Conservation (phyloP, 176 grass and related monocot species). For the Bolboschoenus planiculmis region DNA sequence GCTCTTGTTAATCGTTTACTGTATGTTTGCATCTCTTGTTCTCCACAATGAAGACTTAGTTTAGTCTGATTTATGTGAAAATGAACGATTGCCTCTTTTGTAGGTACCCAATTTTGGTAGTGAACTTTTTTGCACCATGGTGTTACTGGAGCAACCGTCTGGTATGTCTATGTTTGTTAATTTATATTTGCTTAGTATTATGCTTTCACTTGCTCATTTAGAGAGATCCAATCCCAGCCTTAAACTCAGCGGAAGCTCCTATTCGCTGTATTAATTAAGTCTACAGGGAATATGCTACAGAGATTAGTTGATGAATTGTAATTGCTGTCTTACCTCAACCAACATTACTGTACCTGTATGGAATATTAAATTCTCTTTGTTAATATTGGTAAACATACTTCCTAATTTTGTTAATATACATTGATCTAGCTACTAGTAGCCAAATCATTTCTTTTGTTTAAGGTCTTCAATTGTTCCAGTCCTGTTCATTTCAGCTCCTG, state of each 20-base stretch:
- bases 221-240: too few species aligned
- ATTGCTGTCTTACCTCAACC: too few species aligned
- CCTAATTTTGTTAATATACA: not conserved
- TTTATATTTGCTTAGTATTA: not conserved
- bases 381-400: not conserved
- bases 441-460: not conserved
- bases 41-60: not conserved
- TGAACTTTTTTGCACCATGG: slow-evolving; percentile 99
- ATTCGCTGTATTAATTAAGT: too few species aligned
- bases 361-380: too few species aligned
- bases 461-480: not conserved
- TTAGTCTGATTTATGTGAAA: not conserved
- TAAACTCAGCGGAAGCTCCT: too few species aligned
- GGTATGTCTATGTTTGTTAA: slow-evolving; percentile 40
- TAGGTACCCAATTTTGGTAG: slow-evolving; percentile 80
- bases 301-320: too few species aligned
- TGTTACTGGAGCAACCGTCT: slow-evolving; percentile 97
- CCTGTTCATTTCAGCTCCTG: not conserved
- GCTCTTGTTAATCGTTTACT: not conserved
- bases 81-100: slow-evolving; percentile 18
- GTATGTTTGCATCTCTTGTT: not conserved
- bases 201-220: too few species aligned
- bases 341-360: too few species aligned
- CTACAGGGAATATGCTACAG: too few species aligned
- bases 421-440: not conserved